These are phyloP conservation scores for Mangifera indica DNA, from an alignment of 345 rosid species.

Conservation along the genomic window DNA sequence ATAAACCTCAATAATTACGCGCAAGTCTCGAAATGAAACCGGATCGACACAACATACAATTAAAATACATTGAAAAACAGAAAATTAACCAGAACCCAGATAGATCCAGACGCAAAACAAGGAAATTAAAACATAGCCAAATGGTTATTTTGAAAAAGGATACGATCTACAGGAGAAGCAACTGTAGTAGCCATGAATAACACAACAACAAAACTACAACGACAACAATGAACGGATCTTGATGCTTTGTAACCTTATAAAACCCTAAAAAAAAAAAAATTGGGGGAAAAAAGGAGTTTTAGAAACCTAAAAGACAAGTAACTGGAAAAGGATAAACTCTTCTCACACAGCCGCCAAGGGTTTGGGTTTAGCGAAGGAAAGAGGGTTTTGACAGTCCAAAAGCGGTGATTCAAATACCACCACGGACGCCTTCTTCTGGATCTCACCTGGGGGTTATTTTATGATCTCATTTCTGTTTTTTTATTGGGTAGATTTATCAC, in stretches of 20 bases:
- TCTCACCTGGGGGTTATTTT: slow-evolving; percentile 17
- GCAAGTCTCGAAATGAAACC: background rate
- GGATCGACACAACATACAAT: background rate
- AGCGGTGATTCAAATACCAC: slow-evolving; percentile 62
- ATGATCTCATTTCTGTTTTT: background rate
- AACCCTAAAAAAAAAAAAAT: slow-evolving; percentile 12
- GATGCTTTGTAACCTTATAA: slow-evolving; percentile 16
- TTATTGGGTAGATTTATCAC: background rate
- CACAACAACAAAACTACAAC: background rate
- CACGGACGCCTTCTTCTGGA: slow-evolving; percentile 19
- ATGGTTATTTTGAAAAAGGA: slow-evolving; percentile 40
- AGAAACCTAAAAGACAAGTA: background rate
- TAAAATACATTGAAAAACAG: too few relatives aligned
- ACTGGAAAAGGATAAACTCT: background rate
- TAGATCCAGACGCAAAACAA: slow-evolving; percentile 14
- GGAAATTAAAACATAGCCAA: slow-evolving; percentile 27
- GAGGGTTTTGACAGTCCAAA: slow-evolving; percentile 44
- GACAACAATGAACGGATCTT: slow-evolving; percentile 8
- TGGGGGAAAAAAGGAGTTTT: slow-evolving; percentile 13
- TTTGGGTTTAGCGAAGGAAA: slow-evolving; percentile 30
- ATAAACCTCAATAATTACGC: background rate
- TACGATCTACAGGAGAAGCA: slow-evolving; percentile 72
- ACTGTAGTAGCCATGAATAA: slow-evolving; percentile 62
- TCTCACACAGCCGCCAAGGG: slow-evolving; percentile 24
- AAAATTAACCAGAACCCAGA: slow-evolving; percentile 16